These are phyloP conservation scores for Hyaloperonospora brassicae DNA, from an alignment of 352 stramenopile species.

Conservation along the genomic window DNA sequence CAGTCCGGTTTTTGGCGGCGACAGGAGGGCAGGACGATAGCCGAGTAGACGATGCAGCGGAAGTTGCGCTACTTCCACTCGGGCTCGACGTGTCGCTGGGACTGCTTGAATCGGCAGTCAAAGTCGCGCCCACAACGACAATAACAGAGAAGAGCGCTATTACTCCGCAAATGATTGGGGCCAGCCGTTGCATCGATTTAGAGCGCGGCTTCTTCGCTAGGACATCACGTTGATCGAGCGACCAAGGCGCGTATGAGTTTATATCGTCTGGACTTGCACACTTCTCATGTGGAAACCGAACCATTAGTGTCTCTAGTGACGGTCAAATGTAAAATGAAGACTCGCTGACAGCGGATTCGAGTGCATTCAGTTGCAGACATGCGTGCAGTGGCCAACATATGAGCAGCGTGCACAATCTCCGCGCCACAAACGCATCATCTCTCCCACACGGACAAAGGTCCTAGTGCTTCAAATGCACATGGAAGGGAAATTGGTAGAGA, in stretches of 20 bases:
- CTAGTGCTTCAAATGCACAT: too few species aligned
- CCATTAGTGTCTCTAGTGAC: too few species aligned
- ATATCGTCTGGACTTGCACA: constrained; percentile 13
- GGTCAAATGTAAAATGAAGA: too few species aligned
- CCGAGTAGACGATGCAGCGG: constrained; percentile 6
- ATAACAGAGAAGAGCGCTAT: constrained; percentile 35
- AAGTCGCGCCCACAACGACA: constrained; percentile 29
- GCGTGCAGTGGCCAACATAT: too few species aligned
- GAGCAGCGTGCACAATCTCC: too few species aligned
- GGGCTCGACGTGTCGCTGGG: neutral
- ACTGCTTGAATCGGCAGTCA: constrained; percentile 22
- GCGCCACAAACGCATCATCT: too few species aligned
- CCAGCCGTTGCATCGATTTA: constrained; percentile 13
- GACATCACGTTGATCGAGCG: constrained; percentile 16
- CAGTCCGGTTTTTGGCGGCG: constrained; percentile 40
- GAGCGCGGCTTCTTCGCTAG: constrained; percentile 20
- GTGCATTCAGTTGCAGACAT: too few species aligned
- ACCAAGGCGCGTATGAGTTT: constrained; percentile 24
- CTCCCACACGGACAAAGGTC: too few species aligned
- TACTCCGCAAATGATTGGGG: constrained; percentile 22
- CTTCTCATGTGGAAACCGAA: too few species aligned
- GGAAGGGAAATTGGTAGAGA: too few species aligned
- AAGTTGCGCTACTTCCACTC: constrained; percentile 10
- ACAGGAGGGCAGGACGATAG: constrained; percentile 25
- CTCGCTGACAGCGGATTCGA: too few species aligned